Base-by-base conservation (phyloP, 345 rosid genomes). In the Gynandropsis gynandra region DNA sequence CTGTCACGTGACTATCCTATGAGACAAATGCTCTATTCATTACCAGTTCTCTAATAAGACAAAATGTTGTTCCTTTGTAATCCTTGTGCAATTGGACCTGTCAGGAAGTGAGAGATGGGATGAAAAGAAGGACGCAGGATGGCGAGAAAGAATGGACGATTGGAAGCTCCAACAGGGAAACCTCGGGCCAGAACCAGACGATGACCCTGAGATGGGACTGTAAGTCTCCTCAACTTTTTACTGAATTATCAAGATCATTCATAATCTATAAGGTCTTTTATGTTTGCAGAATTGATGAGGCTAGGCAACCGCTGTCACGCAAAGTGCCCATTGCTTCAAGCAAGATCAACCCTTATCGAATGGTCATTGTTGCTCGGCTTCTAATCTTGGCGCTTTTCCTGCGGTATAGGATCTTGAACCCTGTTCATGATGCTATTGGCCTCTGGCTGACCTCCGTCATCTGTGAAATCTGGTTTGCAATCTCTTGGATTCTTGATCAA, bases 401-500 rank as follows among this genome's bases (percentile, higher is more conserved):
- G 33, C 86, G 85, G 9, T 92, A 92, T 69, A 68, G 98, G 67
- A 67, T 87, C 21, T 35, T 82, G 83, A 82, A 92, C 56, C 98
- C 98, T 0, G 96, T 81, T 31, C 85, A 81, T 31, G 85, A 92
- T 57, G 96, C 96, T 8, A 60, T 85, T 42, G 93, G 95, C 14
- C 85, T 92, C 51, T 92, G 98, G 98, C 74, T 87, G 49, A 87
- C 86, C 38, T 84, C 98, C 61, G 76, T 87, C 19, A 73, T 79
- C 56, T 92, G 96, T 63, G 92, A 90, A 70, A 82, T 90, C 64
- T 87, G 96, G 98, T 90, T 90, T 40, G 98, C 98, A 1, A 42
- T 90, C 53, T 90, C 98, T 1, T 90, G 92, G 98, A 90, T 90
- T 63, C 95, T 90, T 39, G 98, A 90, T 77, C 95, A 90, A 83